Evolutionary conservation across 2,329 filamentous ascomycete genomes (phyloP), one percentile per base, ranked within the genome.

Genomic region (Helminthosporium solani): DNA sequence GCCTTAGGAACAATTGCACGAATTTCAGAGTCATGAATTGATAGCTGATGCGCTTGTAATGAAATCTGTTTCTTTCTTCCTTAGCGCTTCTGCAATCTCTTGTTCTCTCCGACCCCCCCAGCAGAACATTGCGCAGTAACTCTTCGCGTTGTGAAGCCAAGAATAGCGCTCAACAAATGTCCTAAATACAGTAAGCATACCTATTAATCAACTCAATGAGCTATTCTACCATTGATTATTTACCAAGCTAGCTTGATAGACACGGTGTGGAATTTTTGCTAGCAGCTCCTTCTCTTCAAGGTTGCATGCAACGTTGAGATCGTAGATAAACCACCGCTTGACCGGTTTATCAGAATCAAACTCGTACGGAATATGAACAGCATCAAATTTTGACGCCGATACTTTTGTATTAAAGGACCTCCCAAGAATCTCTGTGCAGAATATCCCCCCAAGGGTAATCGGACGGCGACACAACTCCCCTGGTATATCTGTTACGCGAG

Each of bases 401-500:
- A 42, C 42, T 36, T 46, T 30, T 20, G 25, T 18, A 11, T 34
- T 37, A 23, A 46, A 42, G 37, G 41, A 37, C 42, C 44, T 28
- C 37, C 14, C 21, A 31, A 46, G 38, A 21, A 46, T 27, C 20
- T 28, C 28, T 20, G 45, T 43, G 39, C 45, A 43, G 45, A 47
- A 47, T 25, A 25, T 40, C 44, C 44, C 40, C 40, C 45, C 40
- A 34, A 43, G 34, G 31, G 45, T 47, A 43, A 43, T 31, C 27
- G 43, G 40, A 43, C 45, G 42, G 34, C 45, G 19, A 34, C 43
- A 40, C 20, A 35, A 34, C 34, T 47, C 21, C 27, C 45, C 45
- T 34, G 40, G 40, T 14, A 47, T 47, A 47, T 47, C 40, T 34
- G 40, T 43, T 21, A 47, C 34, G n/a, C n/a, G n/a, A n/a, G n/a